Percentiles rank a stretch among this genome's conserved stretches.
Conservation (phyloP, 495 filamentous ascomycete species). For the Darksidea phi region DNA sequence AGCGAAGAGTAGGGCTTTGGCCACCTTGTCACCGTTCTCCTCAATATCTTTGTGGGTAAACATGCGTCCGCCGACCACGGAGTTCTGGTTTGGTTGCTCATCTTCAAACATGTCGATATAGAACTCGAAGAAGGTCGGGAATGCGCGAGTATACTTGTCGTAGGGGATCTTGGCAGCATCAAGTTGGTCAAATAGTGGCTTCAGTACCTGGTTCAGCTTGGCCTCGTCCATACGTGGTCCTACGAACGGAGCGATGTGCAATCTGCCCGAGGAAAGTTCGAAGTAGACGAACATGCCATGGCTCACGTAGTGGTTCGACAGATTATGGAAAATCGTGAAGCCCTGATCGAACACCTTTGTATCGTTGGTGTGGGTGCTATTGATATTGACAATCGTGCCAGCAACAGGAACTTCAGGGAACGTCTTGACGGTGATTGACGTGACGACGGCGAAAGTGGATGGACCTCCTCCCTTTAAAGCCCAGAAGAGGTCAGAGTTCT, state of each 20-base stretch:
- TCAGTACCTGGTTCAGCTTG: conserved; percentile 45
- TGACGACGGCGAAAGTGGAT: conserved; percentile 28
- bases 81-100: conserved; percentile 47
- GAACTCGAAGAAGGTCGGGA: conserved; percentile 48
- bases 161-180: conserved; percentile 43
- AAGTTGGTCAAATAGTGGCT: conserved; percentile 50
- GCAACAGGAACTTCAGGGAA: conserved; percentile 46
- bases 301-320: conserved; percentile 45
- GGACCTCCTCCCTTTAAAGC: conserved; percentile 32
- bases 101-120: conserved; percentile 52
- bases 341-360: conserved; percentile 48
- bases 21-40: conserved; percentile 46
- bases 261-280: conserved; percentile 40
- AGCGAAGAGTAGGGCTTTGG: conserved; percentile 46
- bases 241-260: conserved; percentile 49
- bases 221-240: conserved; percentile 47
- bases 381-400: conserved; percentile 48
- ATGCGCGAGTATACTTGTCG: conserved; percentile 39
- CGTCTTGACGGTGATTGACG: conserved; percentile 49
- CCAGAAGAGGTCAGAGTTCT: conserved; percentile 35
- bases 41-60: conserved; percentile 47
- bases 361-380: conserved; percentile 39
- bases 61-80: conserved; percentile 51
- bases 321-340: conserved; percentile 49
- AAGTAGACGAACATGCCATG: conserved; percentile 53